Percentiles rank a stretch among this genome's conserved stretches.
Evolutionary conservation across 2,329 filamentous ascomycete genomes (phyloP).

Genomic region (Diplodia mutila): DNA sequence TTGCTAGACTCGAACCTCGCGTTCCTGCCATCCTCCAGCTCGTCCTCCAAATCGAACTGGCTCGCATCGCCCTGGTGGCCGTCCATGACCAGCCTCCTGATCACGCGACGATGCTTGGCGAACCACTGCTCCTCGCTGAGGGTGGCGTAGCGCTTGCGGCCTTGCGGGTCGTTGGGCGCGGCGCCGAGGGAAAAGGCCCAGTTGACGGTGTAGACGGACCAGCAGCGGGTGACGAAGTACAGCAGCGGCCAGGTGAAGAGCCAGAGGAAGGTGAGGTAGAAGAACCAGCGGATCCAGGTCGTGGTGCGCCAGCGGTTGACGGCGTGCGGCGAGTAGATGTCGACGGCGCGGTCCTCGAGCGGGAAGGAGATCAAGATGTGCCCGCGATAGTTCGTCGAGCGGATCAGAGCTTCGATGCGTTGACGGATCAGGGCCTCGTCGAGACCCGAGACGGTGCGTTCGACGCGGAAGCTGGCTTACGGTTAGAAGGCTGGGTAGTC

Average conservation of each 20-base stretch:
- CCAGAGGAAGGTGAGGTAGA: slow-evolving; percentile 69
- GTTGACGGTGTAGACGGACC: slow-evolving; percentile 64
- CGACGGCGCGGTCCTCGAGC: slow-evolving; percentile 58
- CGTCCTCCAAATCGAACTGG: slow-evolving; percentile 45
- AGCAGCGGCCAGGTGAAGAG: slow-evolving; percentile 72
- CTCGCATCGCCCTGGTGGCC: slow-evolving; percentile 60
- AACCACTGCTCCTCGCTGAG: slow-evolving; percentile 62
- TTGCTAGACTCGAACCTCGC: slow-evolving; percentile 34
- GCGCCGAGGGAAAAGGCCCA: slow-evolving; percentile 59
- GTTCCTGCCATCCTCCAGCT: slow-evolving; percentile 50
- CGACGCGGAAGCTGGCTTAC: slow-evolving; percentile 42
- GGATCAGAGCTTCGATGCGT: slow-evolving; percentile 61
- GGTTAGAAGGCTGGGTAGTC: neutral
- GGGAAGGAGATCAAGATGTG: slow-evolving; percentile 63
- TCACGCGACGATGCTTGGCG: slow-evolving; percentile 63
- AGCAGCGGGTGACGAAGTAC: slow-evolving; percentile 68
- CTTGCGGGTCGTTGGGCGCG: slow-evolving; percentile 30
- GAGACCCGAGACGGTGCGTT: slow-evolving; percentile 60
- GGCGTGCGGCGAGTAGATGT: slow-evolving; percentile 66
- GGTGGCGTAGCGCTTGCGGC: slow-evolving; percentile 53
- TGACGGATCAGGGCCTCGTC: slow-evolving; percentile 59
- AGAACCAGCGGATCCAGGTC: slow-evolving; percentile 66
- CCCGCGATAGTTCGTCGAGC: slow-evolving; percentile 70
- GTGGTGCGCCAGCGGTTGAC: slow-evolving; percentile 69
- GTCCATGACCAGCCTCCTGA: slow-evolving; percentile 63